A percentile compares a stretch with the other conserved stretches of the same genome.
These are phyloP conservation scores for Pseudodiploospora longispora DNA, from an alignment of 2,329 filamentous ascomycete genomes.

Conservation along the genomic window DNA sequence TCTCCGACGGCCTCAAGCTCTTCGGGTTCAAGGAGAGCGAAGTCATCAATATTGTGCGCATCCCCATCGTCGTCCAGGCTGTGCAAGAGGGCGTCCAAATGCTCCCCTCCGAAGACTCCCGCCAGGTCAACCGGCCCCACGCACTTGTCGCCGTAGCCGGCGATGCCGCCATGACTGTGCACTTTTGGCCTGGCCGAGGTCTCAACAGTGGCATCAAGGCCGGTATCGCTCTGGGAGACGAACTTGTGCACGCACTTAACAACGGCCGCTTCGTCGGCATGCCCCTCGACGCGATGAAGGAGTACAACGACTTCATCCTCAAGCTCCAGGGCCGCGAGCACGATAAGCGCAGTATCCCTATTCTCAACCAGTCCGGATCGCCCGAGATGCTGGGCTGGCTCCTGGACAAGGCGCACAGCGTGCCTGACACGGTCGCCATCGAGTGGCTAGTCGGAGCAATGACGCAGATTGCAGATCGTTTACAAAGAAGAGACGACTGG, in stretches of 20 bases:
- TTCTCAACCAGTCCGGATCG: conserved; percentile 25
- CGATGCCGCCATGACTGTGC: conserved; percentile 28
- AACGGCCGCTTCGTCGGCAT: conserved; percentile 22
- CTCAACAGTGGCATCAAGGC: conserved; percentile 30
- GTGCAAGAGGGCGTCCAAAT: conserved; percentile 23
- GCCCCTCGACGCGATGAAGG: conserved; percentile 20
- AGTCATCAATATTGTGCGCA: conserved; percentile 27
- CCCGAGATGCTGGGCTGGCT: conserved; percentile 27
- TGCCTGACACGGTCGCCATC: conserved; percentile 24
- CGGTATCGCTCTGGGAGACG: conserved; percentile 25
- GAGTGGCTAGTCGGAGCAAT: conserved; percentile 27
- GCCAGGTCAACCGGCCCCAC: conserved; percentile 18
- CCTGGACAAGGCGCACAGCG: conserved; percentile 21
- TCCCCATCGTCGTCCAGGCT: conserved; percentile 27
- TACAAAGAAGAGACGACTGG: conserved; percentile 23
- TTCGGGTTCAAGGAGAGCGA: conserved; percentile 28
- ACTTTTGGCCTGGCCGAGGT: conserved; percentile 29
- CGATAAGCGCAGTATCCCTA: conserved; percentile 27
- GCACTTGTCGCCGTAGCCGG: conserved; percentile 26
- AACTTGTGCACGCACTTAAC: conserved; percentile 25
- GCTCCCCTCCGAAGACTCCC: conserved; percentile 18
- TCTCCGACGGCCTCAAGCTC: conserved; percentile 27
- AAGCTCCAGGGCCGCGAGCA: conserved; percentile 27
- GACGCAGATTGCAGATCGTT: conserved; percentile 23
- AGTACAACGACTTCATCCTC: conserved; percentile 28